phyloP scores from a whole-genome alignment of 208 protist species.

The Leishmania arabica region DNA sequence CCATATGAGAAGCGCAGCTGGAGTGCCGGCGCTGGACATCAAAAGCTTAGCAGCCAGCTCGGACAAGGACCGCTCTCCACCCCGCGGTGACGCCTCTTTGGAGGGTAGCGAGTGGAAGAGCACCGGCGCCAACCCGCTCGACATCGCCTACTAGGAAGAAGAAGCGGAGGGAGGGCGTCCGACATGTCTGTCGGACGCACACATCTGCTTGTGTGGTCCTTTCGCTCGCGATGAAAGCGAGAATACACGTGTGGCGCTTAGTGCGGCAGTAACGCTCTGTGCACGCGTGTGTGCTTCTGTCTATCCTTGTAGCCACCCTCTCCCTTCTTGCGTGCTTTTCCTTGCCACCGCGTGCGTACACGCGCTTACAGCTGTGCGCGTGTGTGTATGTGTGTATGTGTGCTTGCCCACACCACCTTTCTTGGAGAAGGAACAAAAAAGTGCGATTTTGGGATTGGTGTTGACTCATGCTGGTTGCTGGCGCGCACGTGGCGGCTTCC shows the following conservation, averaged over 20 bases:
- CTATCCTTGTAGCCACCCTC: background rate
- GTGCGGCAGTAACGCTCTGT: background rate
- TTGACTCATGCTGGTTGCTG: too few species aligned
- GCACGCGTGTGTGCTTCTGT: background rate
- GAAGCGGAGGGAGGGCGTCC: background rate
- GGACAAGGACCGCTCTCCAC: too few species aligned
- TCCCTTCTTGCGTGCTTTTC: background rate
- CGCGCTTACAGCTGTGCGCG: too few species aligned
- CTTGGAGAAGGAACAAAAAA: too few species aligned
- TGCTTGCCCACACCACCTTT: background rate
- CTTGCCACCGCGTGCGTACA: too few species aligned
- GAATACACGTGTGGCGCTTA: background rate
- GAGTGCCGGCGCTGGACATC: background rate
- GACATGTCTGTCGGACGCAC: background rate
- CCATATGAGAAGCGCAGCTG: background rate
- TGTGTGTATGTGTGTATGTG: background rate
- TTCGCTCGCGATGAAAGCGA: background rate
- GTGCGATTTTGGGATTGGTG: too few species aligned
- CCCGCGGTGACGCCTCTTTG: background rate
- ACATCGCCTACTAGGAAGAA: conserved; percentile 10
- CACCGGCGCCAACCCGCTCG: background rate
- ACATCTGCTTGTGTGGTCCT: background rate
- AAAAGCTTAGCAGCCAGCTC: background rate
- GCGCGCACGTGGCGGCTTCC: background rate
- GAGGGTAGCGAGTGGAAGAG: background rate